A percentile compares a stretch with the other conserved stretches of the same genome.
Evolutionary conservation across 2,329 filamentous ascomycete species (phyloP).

Genomic region (Cladosporium cucumerinum): DNA sequence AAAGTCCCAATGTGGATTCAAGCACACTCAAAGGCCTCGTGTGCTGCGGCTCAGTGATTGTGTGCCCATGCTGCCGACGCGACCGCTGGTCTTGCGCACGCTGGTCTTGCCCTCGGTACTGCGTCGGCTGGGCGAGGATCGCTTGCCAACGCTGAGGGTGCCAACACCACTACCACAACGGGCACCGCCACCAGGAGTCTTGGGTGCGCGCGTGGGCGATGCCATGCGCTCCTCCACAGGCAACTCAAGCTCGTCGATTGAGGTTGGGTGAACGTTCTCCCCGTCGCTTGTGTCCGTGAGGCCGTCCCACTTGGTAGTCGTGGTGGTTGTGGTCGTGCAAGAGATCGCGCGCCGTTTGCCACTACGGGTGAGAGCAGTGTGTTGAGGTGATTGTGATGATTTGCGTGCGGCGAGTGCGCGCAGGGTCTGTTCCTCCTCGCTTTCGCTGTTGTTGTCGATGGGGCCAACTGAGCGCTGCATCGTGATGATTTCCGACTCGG

Average conservation of each 20-base stretch:
- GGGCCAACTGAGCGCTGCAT: conserved; percentile 59
- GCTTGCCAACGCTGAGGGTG: conserved; percentile 45
- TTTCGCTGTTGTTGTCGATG: conserved; percentile 60
- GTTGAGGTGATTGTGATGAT: conserved; percentile 62
- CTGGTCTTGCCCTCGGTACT: conserved; percentile 48
- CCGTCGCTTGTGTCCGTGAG: conserved; percentile 46
- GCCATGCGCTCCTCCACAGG: conserved; percentile 24
- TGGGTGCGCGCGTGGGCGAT: conserved; percentile 33
- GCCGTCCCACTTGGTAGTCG: conserved; percentile 44
- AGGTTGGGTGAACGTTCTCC: conserved; percentile 39
- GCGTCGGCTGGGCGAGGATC: conserved; percentile 43
- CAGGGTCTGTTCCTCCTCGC: conserved; percentile 83
- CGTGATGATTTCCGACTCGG: conserved; percentile 59
- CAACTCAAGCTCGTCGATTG: conserved; percentile 26
- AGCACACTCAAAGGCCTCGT: conserved; percentile 1
- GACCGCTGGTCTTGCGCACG: conserved; percentile 51
- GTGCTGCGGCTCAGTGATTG: conserved; percentile 10
- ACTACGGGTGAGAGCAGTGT: conserved; percentile 54
- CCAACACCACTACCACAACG: conserved; percentile 43
- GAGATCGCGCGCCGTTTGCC: conserved; percentile 69
- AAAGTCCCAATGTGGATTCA: background rate
- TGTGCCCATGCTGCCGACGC: conserved; percentile 46
- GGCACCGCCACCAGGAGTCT: conserved; percentile 42
- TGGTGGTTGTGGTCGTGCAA: conserved; percentile 69
- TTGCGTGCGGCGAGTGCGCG: conserved; percentile 68